Percentiles rank a stretch among this genome's conserved stretches.
phyloP scores from a whole-genome alignment of 768 basidiomycete species.

The Botryobasidium botryosum region DNA sequence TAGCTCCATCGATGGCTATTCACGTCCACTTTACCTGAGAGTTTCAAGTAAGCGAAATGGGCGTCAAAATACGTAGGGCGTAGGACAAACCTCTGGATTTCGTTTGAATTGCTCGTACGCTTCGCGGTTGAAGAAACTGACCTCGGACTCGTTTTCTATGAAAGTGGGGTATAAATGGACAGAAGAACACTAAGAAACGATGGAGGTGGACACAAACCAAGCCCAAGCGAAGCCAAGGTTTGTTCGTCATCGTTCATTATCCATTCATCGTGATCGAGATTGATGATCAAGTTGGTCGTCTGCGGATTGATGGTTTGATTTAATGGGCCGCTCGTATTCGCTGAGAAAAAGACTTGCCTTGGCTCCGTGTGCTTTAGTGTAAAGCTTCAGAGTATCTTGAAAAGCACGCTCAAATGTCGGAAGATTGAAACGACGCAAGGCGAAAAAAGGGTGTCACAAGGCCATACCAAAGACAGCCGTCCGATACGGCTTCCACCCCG shows the following conservation, averaged over 20 bases:
- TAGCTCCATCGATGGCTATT: too few relatives aligned
- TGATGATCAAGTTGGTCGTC: slow-evolving; percentile 97
- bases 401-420: too few relatives aligned
- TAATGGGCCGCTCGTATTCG: neutral
- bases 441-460: neutral
- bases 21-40: too few relatives aligned
- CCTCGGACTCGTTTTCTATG: slow-evolving; percentile 88
- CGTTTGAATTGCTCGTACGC: slow-evolving; percentile 67
- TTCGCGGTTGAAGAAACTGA: slow-evolving; percentile 73
- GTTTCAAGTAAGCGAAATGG: too few relatives aligned
- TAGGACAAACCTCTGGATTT: slow-evolving; percentile 81
- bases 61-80: too few relatives aligned
- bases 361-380: slow-evolving; percentile 85
- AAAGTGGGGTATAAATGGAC: slow-evolving; percentile 1
- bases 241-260: slow-evolving; percentile 54
- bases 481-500: slow-evolving; percentile 83
- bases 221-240: slow-evolving; percentile 49
- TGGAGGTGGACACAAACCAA: slow-evolving; percentile 39
- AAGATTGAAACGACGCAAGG: neutral
- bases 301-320: slow-evolving; percentile 17
- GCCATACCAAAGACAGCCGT: slow-evolving; percentile 46
- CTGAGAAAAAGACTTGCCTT: slow-evolving; percentile 39
- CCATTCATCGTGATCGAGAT: slow-evolving; percentile 91
- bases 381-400: slow-evolving; percentile 83
- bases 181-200: neutral